Evolutionary conservation across 495 filamentous ascomycete genomes (phyloP), one percentile per base, ranked within the genome.

Genomic region (Lasiosphaeriaceae sp.): DNA sequence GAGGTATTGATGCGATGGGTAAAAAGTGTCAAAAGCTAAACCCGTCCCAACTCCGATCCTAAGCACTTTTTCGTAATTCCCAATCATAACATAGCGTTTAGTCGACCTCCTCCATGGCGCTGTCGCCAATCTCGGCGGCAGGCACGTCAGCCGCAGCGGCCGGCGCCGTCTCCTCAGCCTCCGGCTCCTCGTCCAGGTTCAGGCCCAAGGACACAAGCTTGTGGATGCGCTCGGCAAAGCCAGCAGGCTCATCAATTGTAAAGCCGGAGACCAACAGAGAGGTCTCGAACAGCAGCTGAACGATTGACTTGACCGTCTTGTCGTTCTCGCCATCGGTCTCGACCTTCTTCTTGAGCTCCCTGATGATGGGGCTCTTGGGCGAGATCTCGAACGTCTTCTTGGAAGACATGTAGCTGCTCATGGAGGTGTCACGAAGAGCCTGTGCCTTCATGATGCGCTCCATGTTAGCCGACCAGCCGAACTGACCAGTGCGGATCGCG

Each of bases 371-470:
- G 59, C 90, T 96, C 83, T 92, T 91, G 74, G 94, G 94, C n/a
- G 93, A 96, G 77, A 98, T 97, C 82, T 98, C 94, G 64, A 98
- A 97, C 53, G 95, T 98, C 89, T 98, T 98, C 92, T 98, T 98
- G 69, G 93, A 97, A 57, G 90, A 92, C 94, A 98, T 98, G 88
- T 98, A 98, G 58, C 90, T 96, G 79, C 82, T 87, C 94, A 98
- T 98, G 63, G 92, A 96, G 70, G 94, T 97, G 80, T 98, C 94
- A 80, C 94, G 95, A 65, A 98, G 90, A 74, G 94, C 94, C 83
- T 98, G 94, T 31, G 94, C 95, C 87, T 98, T 98, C 94, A 98
- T 98, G 86, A 98, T 98, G 82, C 94, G 95, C 87, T 98, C 94
- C 94, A 98, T 98, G 85, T 98, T 98, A 72, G 94, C 94, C 43